Base-by-base conservation (phyloP, 2,329 filamentous ascomycete genomes). In the Emydomyces testavorans region DNA sequence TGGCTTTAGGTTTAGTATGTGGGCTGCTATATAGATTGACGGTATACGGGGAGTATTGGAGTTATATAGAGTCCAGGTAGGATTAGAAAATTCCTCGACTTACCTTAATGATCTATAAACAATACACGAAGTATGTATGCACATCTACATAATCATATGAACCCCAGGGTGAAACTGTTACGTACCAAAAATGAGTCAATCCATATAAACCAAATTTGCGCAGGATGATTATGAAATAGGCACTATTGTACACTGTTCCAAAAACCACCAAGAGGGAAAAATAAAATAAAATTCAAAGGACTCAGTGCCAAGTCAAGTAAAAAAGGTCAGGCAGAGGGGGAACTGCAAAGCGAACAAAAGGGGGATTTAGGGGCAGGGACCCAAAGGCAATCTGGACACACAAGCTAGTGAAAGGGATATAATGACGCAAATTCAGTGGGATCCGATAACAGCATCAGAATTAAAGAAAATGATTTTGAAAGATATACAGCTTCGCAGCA, bases 241-340 rank as follows among this genome's bases (percentile, higher is more conserved):
- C 32, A 21, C 26, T 45, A 45, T 45, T 45, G 42, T 45, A 45
- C 42, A 45, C 20, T 20, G 11, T 29, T n/a, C n/a, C n/a, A n/a
- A n/a, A n/a, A n/a, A n/a, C n/a, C n/a, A 36, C 18, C 28, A 31
- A 48, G 21, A 34, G 23, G 21, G 29, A 20, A n/a, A 18, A 41
- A 46, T 24, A 35, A 50, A 28, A 15, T 23, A 52, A 36, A 11
- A 38, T n/a, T 24, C 16, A 32, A 38, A 39, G 28, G 10, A 6
- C 10, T 39, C 40, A 23, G 28, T 31, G 16, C 35, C 29, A 48
- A 40, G 29, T 46, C 29, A 34, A 32, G 28, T 46, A 46, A 32
- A 18, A 16, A n/a, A 48, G 18, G 15, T 32, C 28, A 43, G 32
- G 40, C 40, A 29, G 40, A 43, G 40, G 41, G 15, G 20, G 26